These are phyloP conservation scores for Clavispora carvajalis DNA, from an alignment of 805 yeast species.

Conservation along the genomic window DNA sequence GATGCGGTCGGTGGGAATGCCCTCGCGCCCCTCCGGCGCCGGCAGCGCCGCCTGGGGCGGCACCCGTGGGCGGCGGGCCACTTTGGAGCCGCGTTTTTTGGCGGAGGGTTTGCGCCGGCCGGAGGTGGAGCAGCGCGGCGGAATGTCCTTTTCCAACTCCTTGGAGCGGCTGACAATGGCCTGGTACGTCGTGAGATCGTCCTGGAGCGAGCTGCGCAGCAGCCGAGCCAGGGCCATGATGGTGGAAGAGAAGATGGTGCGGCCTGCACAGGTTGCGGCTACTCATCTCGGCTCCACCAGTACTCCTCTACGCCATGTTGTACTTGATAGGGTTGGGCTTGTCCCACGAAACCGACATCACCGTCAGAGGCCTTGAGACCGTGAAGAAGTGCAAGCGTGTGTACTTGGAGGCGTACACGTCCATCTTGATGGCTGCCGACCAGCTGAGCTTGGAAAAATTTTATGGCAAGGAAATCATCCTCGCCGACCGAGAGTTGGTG, in stretches of 20 bases:
- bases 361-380: conserved; percentile 87
- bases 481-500: conserved; percentile 94
- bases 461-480: conserved; percentile 76
- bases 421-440: conserved; percentile 91
- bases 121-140: conserved; percentile 12
- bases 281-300: not conserved
- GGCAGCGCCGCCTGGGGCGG: no score
- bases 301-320: conserved; percentile 48
- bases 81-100: not conserved
- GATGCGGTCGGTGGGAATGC: no score
- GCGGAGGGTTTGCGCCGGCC: not conserved
- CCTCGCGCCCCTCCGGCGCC: no score
- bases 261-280: no score
- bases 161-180: conserved; percentile 12
- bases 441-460: conserved; percentile 68
- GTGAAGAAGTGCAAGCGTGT: conserved; percentile 82
- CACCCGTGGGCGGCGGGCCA: no score
- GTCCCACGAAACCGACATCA: conserved; percentile 83
- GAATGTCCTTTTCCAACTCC: conserved; percentile 22
- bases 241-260: no score
- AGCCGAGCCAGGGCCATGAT: not conserved
- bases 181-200: conserved; percentile 17
- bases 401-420: conserved; percentile 93
- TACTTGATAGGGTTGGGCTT: conserved; percentile 90
- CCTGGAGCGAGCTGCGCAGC: conserved; percentile 3